Base-by-base conservation (phyloP, 108 stramenopile species). In the Nannochloropsis gaditana region DNA sequence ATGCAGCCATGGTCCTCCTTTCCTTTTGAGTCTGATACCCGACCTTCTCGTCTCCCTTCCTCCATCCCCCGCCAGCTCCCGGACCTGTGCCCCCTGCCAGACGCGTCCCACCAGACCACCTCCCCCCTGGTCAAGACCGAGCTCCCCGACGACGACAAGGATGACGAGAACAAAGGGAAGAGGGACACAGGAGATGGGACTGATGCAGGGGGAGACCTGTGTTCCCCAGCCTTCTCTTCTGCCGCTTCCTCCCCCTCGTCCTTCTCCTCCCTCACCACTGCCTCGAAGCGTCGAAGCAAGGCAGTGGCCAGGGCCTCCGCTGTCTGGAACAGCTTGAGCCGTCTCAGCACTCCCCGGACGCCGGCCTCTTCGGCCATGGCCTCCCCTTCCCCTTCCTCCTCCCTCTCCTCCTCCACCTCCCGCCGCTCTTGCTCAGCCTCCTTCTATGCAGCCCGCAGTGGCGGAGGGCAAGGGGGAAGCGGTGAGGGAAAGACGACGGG, bases 61-160 rank as follows among this genome's bases (percentile, higher is more conserved):
- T 73, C 59, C n/a, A 31, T 31, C 31, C 31, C 31, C 31, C 31
- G 31, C 31, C 31, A 31, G 31, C 31, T 31, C 31, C 31, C 31
- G 31, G 31, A 31, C 31, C 31, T 31, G 31, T 31, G 31, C 31
- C 31, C 31, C 31, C 31, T 31, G 31, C 31, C 31, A 31, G 31
- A 31, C 31, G 31, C 31, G 31, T 1, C 31, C 31, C 0, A 31
- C 31, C 31, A 73, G 6, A 73, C 19, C 1, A 73, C n/a, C 59
- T n/a, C 59, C 59, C 59, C 59, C 59, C n/a, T n/a, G 19, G n/a
- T 73, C 59, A 73, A 73, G 59, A 73, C 19, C 59, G 59, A 73
- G n/a, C n/a, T n/a, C 8, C n/a, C 15, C 59, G 59, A 73, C n/a
- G 59, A 73, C 19, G 59, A 73, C 19, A n/a, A 73, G n/a, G 59